Evolutionary conservation across 257 asterid genomes (phyloP).

Genomic region (Plantago major): DNA sequence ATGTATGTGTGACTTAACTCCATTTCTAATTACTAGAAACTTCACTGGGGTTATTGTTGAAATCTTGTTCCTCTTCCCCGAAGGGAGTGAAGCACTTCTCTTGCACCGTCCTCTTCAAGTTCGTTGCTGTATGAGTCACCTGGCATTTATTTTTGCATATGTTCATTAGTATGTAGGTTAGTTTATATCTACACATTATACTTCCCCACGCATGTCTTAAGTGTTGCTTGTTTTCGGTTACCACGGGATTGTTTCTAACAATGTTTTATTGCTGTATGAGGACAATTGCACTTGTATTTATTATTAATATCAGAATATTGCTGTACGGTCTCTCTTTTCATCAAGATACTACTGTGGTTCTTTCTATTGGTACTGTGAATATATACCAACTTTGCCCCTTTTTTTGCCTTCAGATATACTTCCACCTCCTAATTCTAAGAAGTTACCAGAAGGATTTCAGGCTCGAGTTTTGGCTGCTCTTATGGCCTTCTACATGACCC

Average conservation of each 20-base stretch:
- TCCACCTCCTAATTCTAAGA: conserved; percentile 37
- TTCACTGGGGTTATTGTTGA: too few species aligned
- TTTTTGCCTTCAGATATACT: conserved; percentile 34
- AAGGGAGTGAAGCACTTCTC: too few species aligned
- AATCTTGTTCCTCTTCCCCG: too few species aligned
- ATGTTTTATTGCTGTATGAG: neutral
- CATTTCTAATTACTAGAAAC: too few species aligned
- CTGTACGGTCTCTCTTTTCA: neutral
- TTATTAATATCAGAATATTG: neutral
- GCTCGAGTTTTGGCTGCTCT: conserved; percentile 53
- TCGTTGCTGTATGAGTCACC: too few species aligned
- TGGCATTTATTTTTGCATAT: too few species aligned
- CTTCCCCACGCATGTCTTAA: neutral
- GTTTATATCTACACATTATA: too few species aligned
- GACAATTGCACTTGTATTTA: conserved; percentile 4
- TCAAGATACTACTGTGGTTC: neutral
- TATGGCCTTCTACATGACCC: conserved; percentile 67
- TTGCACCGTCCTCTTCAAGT: too few species aligned
- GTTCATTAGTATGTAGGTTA: too few species aligned
- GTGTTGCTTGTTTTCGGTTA: neutral
- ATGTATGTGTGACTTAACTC: too few species aligned
- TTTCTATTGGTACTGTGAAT: neutral
- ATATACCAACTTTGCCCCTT: conserved; percentile 1
- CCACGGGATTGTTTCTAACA: neutral
- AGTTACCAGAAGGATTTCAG: conserved; percentile 50